Conservation (phyloP, 148 eudicot species). For the Rhododendron simsii region DNA sequence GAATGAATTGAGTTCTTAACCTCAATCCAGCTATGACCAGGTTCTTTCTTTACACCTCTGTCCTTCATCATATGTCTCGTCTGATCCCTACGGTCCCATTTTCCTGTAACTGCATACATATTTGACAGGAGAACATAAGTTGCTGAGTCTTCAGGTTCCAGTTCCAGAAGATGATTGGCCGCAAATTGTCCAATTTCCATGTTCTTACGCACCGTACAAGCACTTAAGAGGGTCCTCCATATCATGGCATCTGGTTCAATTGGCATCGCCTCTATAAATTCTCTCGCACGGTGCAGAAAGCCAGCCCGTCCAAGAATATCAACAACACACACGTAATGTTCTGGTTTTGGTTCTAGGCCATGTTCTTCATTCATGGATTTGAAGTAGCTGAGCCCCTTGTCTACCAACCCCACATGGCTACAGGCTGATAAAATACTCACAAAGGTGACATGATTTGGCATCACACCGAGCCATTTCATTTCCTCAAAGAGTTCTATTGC, state of each 20-base stretch:
- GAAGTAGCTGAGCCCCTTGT: constrained; percentile 68
- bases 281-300: constrained; percentile 46
- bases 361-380: constrained; percentile 61
- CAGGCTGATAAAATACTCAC: constrained; percentile 82
- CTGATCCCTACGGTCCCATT: constrained; percentile 22
- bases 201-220: constrained; percentile 65
- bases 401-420: constrained; percentile 88
- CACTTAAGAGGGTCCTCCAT: constrained; percentile 89
- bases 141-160: constrained; percentile 80
- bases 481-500: constrained; percentile 60
- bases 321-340: constrained; percentile 72
- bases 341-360: constrained; percentile 54
- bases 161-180: constrained; percentile 44
- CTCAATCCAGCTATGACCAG: constrained; percentile 94
- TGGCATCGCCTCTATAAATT: constrained; percentile 69
- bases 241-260: constrained; percentile 73
- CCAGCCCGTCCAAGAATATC: constrained; percentile 83
- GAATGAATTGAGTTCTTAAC: constrained; percentile 67
- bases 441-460: constrained; percentile 72
- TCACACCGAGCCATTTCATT: constrained; percentile 53
- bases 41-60: constrained; percentile 38
- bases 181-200: constrained; percentile 67
- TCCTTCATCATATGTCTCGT: background rate
- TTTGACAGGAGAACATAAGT: constrained; percentile 79
- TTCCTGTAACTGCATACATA: constrained; percentile 33